phyloP scores from a whole-genome alignment of 2,329 filamentous ascomycete genomes.

The Tolypocladium amazonense region DNA sequence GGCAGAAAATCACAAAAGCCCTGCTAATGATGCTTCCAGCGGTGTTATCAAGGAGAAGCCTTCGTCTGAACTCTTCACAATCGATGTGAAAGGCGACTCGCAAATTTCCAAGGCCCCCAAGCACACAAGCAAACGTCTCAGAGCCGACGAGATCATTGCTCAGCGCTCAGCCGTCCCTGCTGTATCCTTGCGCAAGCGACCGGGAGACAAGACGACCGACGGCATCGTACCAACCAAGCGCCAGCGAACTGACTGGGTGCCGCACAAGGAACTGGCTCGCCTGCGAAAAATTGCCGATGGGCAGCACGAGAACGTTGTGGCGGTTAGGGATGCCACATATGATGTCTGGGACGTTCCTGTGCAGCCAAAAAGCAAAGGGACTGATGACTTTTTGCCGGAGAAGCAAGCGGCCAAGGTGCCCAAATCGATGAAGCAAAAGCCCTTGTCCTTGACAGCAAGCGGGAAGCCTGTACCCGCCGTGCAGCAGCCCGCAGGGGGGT shows the following conservation, averaged over 20 bases:
- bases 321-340: slow-evolving; percentile 53
- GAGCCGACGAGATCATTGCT: slow-evolving; percentile 84
- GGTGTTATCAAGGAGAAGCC: slow-evolving; percentile 77
- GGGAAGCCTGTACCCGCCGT: slow-evolving; percentile 75
- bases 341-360: slow-evolving; percentile 63
- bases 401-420: slow-evolving; percentile 60
- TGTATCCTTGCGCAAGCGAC: slow-evolving; percentile 68
- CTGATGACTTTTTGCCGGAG: slow-evolving; percentile 52
- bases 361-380: slow-evolving; percentile 25
- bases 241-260: slow-evolving; percentile 67
- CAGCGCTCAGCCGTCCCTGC: slow-evolving; percentile 73
- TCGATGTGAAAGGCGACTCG: slow-evolving; percentile 66
- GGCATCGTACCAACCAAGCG: slow-evolving; percentile 67
- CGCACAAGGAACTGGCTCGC: slow-evolving; percentile 71
- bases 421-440: slow-evolving; percentile 61
- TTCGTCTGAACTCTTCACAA: slow-evolving; percentile 72
- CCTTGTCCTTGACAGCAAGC: slow-evolving; percentile 71
- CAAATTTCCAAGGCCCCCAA: slow-evolving; percentile 51
- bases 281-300: slow-evolving; percentile 73
- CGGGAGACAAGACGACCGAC: slow-evolving; percentile 58
- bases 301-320: slow-evolving; percentile 42
- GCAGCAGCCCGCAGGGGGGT: slow-evolving; percentile 66
- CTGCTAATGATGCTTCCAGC: slow-evolving; percentile 32
- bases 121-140: slow-evolving; percentile 67
- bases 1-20: not conserved